phyloP scores from a whole-genome alignment of 208 protist species.

The Trypanosoma mega region DNA sequence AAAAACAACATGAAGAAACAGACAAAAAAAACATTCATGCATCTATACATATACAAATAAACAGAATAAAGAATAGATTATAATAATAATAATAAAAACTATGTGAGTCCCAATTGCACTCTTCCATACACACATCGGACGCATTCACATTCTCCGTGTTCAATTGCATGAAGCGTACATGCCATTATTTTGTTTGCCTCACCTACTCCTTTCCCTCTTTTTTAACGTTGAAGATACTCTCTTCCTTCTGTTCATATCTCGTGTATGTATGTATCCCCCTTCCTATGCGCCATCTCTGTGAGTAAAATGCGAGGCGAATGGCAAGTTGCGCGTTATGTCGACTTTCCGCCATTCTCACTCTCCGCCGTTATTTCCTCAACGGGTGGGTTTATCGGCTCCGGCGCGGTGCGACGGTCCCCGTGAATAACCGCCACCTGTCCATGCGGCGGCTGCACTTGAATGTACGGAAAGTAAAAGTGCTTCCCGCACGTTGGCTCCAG shows the following conservation, averaged over 20 bases:
- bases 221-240: neutral
- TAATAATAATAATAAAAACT: too few relatives aligned
- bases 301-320: neutral
- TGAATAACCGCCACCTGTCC: conserved; percentile 86
- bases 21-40: neutral
- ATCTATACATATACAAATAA: neutral
- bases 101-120: too few relatives aligned
- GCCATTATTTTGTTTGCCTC: too few relatives aligned
- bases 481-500: conserved; percentile 84
- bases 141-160: too few relatives aligned
- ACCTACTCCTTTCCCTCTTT: too few relatives aligned
- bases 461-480: conserved; percentile 92
- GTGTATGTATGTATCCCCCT: neutral
- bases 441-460: conserved; percentile 88
- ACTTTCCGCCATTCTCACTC: conserved; percentile 8
- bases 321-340: neutral
- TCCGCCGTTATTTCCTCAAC: conserved; percentile 30
- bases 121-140: too few relatives aligned
- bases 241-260: neutral
- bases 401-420: conserved; percentile 59
- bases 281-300: conserved; percentile 1
- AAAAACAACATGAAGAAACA: neutral
- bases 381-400: conserved; percentile 33
- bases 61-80: neutral
- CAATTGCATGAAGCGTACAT: too few relatives aligned